Conservation (phyloP, 768 basidiomycete genomes). For the Trametes elegans region DNA sequence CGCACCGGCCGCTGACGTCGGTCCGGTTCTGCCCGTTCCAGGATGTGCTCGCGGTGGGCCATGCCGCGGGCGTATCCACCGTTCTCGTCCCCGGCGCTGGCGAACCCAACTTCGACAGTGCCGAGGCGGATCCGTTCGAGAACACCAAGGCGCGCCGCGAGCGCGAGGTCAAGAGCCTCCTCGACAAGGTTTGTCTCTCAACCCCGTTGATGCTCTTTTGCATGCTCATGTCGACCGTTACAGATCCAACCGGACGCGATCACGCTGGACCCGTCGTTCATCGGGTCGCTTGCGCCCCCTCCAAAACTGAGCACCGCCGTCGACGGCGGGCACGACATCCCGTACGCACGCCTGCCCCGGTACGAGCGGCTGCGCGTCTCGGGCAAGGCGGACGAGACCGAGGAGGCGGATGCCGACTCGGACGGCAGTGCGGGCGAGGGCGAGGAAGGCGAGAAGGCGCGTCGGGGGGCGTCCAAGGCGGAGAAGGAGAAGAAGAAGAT, state of each 20-base stretch:
- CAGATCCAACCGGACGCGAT: slow-evolving; percentile 94
- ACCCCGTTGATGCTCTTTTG: background rate
- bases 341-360: slow-evolving; percentile 76
- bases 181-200: slow-evolving; percentile 65
- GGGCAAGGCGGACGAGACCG: slow-evolving; percentile 73
- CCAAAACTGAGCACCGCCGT: slow-evolving; percentile 55
- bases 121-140: slow-evolving; percentile 95
- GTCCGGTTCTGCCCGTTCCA: slow-evolving; percentile 88
- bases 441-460: slow-evolving; percentile 32
- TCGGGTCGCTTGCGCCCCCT: slow-evolving; percentile 66
- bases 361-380: slow-evolving; percentile 70
- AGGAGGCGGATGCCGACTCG: slow-evolving; percentile 35
- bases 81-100: slow-evolving; percentile 91
- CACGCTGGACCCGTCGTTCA: slow-evolving; percentile 72
- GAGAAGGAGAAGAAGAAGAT: slow-evolving; percentile 72
- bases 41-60: slow-evolving; percentile 80
- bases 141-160: slow-evolving; percentile 77
- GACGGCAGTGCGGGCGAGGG: slow-evolving; percentile 40
- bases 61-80: slow-evolving; percentile 73
- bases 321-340: slow-evolving; percentile 44
- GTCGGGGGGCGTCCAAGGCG: slow-evolving; percentile 32
- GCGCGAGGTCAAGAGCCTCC: slow-evolving; percentile 82
- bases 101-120: slow-evolving; percentile 92
- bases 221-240: background rate
- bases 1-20: slow-evolving; percentile 71